Conservation (phyloP, 208 protist genomes). For the Kentomonas sorsogonicus region DNA sequence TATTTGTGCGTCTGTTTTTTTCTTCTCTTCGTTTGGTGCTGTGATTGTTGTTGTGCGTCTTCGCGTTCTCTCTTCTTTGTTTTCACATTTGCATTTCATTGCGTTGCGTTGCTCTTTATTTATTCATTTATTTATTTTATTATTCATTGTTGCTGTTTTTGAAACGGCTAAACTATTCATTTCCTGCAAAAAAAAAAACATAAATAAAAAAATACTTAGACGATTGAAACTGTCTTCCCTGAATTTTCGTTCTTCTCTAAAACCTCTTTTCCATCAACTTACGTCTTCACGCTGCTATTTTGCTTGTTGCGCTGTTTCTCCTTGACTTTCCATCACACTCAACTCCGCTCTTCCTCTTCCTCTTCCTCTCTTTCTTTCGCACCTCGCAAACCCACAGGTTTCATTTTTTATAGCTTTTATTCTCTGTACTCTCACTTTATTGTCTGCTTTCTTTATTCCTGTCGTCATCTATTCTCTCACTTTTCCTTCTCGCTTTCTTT, state of each 20-base stretch:
- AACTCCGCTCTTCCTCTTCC: too few relatives aligned
- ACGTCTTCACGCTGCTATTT: neutral
- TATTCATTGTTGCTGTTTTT: too few relatives aligned
- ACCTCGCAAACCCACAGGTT: too few relatives aligned
- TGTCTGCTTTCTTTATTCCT: too few relatives aligned
- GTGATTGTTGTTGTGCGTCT: neutral
- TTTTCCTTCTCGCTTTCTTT: constrained; percentile 5
- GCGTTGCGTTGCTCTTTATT: constrained; percentile 3
- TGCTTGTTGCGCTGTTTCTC: neutral
- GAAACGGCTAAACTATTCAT: too few relatives aligned
- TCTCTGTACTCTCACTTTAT: too few relatives aligned
- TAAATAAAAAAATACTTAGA: too few relatives aligned
- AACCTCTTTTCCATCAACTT: constrained; percentile 5
- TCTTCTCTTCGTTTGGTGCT: constrained; percentile 1
- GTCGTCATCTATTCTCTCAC: neutral
- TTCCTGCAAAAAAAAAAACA: too few relatives aligned
- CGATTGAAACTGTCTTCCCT: too few relatives aligned
- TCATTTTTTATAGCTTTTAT: too few relatives aligned
- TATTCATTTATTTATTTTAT: constrained; percentile 6
- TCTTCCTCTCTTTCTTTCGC: too few relatives aligned
- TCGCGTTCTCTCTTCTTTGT: neutral
- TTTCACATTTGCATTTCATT: neutral
- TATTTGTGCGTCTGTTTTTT: constrained; percentile 16
- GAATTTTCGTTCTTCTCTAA: neutral
- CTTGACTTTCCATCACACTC: neutral